A percentile compares a stretch with the other conserved stretches of the same genome.
Evolutionary conservation across 179 eudicot genomes (phyloP).

Genomic region (Spinacia oleracea): DNA sequence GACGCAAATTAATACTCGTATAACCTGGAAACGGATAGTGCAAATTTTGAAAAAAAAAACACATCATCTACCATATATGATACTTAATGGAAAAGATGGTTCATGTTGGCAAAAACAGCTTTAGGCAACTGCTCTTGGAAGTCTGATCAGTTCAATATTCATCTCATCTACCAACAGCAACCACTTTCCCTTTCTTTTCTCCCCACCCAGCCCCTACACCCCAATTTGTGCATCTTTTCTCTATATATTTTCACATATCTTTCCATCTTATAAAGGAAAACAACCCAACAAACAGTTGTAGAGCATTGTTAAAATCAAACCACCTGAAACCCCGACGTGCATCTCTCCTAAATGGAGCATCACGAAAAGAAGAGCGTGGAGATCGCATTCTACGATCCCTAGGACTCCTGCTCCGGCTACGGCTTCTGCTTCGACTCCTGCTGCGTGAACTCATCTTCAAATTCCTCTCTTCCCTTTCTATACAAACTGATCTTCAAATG

Average conservation of each 20-base stretch:
- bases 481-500: conserved; percentile 37
- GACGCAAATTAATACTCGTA: neutral
- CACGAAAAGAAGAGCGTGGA: conserved; percentile 74
- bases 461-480: conserved; percentile 40
- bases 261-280: conserved; percentile 25
- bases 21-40: neutral
- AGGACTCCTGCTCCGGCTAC: conserved; percentile 89
- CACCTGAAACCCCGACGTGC: conserved; percentile 91
- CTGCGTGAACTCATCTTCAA: conserved; percentile 76
- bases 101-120: neutral
- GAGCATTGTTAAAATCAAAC: conserved; percentile 43
- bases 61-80: neutral
- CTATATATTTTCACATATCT: neutral
- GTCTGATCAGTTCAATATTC: neutral
- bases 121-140: neutral
- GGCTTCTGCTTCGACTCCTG: conserved; percentile 35
- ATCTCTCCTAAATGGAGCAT: conserved; percentile 95
- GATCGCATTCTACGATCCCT: conserved; percentile 80
- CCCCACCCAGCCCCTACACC: conserved; percentile 1
- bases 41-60: neutral
- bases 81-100: neutral
- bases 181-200: neutral
- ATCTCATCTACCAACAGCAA: neutral
- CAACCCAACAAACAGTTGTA: conserved; percentile 34
- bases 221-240: neutral